Base-by-base conservation (phyloP, 2,329 filamentous ascomycete species). In the Aspergillus awamori region DNA sequence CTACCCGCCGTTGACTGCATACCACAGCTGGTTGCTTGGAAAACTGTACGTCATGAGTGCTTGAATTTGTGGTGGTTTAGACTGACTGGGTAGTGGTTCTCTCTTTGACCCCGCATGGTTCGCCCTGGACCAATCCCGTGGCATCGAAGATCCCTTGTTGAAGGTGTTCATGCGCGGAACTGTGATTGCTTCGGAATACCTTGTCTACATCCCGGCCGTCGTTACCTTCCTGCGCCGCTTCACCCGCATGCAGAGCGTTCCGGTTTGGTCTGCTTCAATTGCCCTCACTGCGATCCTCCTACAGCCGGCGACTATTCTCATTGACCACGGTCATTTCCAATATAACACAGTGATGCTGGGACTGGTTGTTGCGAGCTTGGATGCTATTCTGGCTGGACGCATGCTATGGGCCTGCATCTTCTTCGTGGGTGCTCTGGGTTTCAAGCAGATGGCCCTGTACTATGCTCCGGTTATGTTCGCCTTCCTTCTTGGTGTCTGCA, bases 261-360 rank as follows among this genome's bases (percentile, higher is more conserved):
- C 91, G 64, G 85, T 86, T 41, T 97, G 93, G 91, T 90, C 92
- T 52, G 85, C 88, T 56, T 91, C 90, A 8, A 87, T 98, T 65
- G 93, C 95, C 0, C 85, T 99, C 26, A 89, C 91, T 11, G 95
- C 93, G 1, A 89, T 99, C 62, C 82, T 99, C 28, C 90, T 99
- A 87, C 95, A 98, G 74, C 95, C 95, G 1, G 88, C 88, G 3
- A 92, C 89, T 0, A 93, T 98, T 39, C 86, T 99, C 28, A 90
- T 99, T 69, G 95, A 99, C 74, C 94, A 99, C 73, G 91, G 94
- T 6, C 95, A 90, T 70, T 99, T 99, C 75, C 95, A 99, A 79
- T 99, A 97, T 79, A 99, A 99, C 76, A 96, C 93, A 0, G 93
- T 99, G 54, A 99, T 99, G 95, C 87, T 99, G 15, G 95, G 96